phyloP scores from a whole-genome alignment of 495 filamentous ascomycete species.

The Podospora fimiseda region DNA sequence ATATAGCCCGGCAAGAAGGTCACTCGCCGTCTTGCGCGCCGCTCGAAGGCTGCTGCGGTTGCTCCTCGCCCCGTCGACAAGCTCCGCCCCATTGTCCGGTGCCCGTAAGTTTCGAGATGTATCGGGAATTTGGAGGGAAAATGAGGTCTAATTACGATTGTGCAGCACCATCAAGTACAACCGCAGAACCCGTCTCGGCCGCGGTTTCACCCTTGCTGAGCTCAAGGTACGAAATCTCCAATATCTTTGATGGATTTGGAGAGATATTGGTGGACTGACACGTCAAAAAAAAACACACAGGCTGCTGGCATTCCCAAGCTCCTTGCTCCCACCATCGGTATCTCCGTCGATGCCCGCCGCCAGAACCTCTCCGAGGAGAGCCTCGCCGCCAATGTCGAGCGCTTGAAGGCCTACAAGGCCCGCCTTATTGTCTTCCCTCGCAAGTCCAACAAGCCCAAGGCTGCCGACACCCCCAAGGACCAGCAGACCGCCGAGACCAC shows the following conservation, averaged over 20 bases:
- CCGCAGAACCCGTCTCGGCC: slow-evolving; percentile 90
- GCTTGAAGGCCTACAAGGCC: slow-evolving; percentile 90
- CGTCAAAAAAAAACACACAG: slow-evolving; percentile 41
- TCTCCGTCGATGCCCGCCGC: slow-evolving; percentile 92
- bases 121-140: neutral
- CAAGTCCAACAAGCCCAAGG: slow-evolving; percentile 86
- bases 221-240: slow-evolving; percentile 69
- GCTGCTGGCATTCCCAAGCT: slow-evolving; percentile 94
- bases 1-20: slow-evolving; percentile 90
- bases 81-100: slow-evolving; percentile 90
- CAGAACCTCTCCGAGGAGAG: slow-evolving; percentile 93
- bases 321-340: slow-evolving; percentile 90
- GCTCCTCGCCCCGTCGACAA: slow-evolving; percentile 97
- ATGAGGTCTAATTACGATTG: slow-evolving; percentile 27
- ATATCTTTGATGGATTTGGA: neutral
- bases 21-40: slow-evolving; percentile 80
- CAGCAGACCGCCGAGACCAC: slow-evolving; percentile 67
- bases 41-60: slow-evolving; percentile 84
- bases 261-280: neutral
- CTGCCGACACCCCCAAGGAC: slow-evolving; percentile 82
- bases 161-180: slow-evolving; percentile 77
- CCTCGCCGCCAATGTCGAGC: slow-evolving; percentile 86
- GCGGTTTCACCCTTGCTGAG: slow-evolving; percentile 94
- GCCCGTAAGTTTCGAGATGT: slow-evolving; percentile 53
- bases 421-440: slow-evolving; percentile 97